Evolutionary conservation across 2,329 filamentous ascomycete genomes (phyloP).

Genomic region (Chaetomium sp.): DNA sequence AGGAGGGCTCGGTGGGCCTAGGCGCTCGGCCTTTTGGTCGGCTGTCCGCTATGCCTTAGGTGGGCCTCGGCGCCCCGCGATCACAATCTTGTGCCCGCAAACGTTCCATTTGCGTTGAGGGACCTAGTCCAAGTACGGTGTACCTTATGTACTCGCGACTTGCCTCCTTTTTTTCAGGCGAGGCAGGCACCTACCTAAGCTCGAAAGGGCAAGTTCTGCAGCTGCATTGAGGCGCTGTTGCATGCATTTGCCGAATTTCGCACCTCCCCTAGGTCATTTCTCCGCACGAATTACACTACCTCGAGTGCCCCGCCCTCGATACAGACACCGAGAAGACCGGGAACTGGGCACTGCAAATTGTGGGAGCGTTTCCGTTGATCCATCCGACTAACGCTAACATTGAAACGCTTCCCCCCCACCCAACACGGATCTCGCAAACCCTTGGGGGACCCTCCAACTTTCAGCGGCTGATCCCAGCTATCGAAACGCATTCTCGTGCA

Average conservation of each 20-base stretch:
- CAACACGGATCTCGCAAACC: constrained; percentile 28
- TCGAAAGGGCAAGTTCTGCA: constrained; percentile 5
- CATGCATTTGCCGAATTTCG: constrained; percentile 22
- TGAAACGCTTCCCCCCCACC: constrained; percentile 12
- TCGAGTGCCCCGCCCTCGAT: constrained; percentile 23
- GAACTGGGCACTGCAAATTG: constrained; percentile 10
- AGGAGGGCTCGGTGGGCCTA: background rate
- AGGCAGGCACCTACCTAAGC: background rate
- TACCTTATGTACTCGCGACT: constrained; percentile 27
- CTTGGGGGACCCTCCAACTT: constrained; percentile 30
- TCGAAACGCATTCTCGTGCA: constrained; percentile 18
- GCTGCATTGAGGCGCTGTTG: background rate
- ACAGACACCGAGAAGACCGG: constrained; percentile 10
- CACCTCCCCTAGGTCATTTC: constrained; percentile 12
- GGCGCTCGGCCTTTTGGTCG: constrained; percentile 11
- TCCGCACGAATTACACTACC: constrained; percentile 19
- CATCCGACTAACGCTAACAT: constrained; percentile 12
- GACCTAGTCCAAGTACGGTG: too few species aligned
- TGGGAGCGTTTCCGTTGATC: constrained; percentile 18
- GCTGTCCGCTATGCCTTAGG: constrained; percentile 5
- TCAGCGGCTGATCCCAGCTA: constrained; percentile 16
- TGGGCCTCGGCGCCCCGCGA: background rate
- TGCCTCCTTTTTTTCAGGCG: background rate
- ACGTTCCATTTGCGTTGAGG: background rate
- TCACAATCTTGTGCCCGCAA: background rate